Conservation (phyloP, 164 flowering plant species). For the Vitis rupestris region DNA sequence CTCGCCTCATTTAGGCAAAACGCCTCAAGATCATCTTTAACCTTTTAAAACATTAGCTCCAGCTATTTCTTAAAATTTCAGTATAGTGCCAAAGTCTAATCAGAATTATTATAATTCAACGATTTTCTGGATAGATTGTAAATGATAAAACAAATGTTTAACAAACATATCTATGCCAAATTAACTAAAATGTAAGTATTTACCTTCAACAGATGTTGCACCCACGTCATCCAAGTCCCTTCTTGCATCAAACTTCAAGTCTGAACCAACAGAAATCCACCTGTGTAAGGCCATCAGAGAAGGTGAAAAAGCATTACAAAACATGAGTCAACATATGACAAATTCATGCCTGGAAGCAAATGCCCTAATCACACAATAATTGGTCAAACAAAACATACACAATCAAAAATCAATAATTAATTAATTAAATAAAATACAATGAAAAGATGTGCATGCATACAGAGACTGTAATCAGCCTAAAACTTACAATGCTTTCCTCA, state of each 20-base stretch:
- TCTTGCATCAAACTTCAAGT: constrained; percentile 91
- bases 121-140: too few relatives aligned
- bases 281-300: constrained; percentile 41
- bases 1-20: too few relatives aligned
- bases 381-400: background rate
- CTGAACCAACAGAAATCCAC: constrained; percentile 99
- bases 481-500: constrained; percentile 86
- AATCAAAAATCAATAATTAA: background rate
- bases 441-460: constrained; percentile 1
- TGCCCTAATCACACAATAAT: background rate
- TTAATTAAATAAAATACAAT: background rate
- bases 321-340: background rate
- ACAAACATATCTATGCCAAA: background rate
- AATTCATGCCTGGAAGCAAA: background rate
- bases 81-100: background rate
- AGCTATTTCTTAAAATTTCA: too few relatives aligned
- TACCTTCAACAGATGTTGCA: constrained; percentile 75
- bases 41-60: too few relatives aligned
- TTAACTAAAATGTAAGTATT: background rate
- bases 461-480: constrained; percentile 7
- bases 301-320: constrained; percentile 8
- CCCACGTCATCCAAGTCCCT: constrained; percentile 98
- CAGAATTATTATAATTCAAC: background rate
- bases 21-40: too few relatives aligned
- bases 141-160: too few relatives aligned